These are phyloP conservation scores for Mycena rosella DNA, from an alignment of 768 basidiomycete species.

Conservation along the genomic window DNA sequence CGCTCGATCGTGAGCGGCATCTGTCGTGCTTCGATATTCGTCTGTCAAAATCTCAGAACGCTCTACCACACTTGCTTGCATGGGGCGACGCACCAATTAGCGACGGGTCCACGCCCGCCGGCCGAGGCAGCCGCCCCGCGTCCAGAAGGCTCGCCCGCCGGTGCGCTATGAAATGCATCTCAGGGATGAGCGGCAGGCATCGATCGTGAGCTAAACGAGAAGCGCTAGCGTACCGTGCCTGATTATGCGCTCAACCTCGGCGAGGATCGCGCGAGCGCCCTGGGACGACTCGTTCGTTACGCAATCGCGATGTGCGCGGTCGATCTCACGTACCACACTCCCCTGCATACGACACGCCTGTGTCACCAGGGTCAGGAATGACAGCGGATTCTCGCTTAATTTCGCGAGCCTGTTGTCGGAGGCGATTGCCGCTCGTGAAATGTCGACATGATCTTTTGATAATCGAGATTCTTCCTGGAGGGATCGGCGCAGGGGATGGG, in stretches of 20 bases:
- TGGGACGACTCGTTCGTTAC: background rate
- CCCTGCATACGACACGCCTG: slow-evolving; percentile 14
- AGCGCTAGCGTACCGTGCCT: slow-evolving; percentile 9
- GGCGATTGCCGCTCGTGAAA: slow-evolving; percentile 3
- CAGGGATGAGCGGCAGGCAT: background rate
- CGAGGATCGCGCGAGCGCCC: slow-evolving; percentile 4
- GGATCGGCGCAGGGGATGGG: background rate
- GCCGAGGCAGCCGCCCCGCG: slow-evolving; percentile 3
- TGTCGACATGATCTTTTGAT: slow-evolving; percentile 10
- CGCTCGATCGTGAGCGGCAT: slow-evolving; percentile 12
- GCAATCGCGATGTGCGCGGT: background rate
- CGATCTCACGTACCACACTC: slow-evolving; percentile 14
- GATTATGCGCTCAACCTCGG: slow-evolving; percentile 11
- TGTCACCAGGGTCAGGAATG: background rate
- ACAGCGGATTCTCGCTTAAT: background rate
- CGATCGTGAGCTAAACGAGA: background rate
- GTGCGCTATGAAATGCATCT: slow-evolving; percentile 2
- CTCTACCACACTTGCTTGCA: background rate
- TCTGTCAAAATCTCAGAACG: slow-evolving; percentile 4
- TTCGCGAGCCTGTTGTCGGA: background rate
- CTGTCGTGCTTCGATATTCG: slow-evolving; percentile 3
- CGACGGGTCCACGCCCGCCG: background rate
- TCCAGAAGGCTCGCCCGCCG: background rate
- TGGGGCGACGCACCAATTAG: slow-evolving; percentile 14
- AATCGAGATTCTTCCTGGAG: slow-evolving; percentile 6